phyloP scores from a whole-genome alignment of 441 rosid genomes.

The Bocquillonia castaneifolia region DNA sequence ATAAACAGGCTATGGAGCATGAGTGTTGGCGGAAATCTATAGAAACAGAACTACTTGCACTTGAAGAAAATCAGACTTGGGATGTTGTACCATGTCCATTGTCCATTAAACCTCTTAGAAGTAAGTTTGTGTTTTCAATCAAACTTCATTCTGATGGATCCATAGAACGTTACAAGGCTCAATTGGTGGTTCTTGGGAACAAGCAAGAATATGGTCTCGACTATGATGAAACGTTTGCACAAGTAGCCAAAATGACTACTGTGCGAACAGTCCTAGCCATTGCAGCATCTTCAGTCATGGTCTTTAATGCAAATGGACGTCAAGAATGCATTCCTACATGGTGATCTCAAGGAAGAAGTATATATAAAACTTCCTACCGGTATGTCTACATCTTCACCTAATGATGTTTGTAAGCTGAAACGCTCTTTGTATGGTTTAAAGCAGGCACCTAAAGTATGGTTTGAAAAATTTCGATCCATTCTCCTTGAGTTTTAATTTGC shows the following conservation, averaged over 20 bases:
- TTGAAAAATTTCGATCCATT: slow-evolving; percentile 3
- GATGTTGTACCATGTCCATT: background rate
- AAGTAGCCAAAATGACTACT: background rate
- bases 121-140: background rate
- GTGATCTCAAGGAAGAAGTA: background rate
- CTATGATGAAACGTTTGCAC: background rate
- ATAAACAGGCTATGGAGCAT: background rate
- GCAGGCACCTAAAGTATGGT: background rate
- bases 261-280: background rate
- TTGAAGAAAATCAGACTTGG: background rate
- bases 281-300: background rate
- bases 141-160: background rate
- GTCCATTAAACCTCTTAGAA: background rate
- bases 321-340: background rate
- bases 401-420: background rate
- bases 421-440: background rate
- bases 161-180: background rate
- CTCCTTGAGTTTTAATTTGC: background rate
- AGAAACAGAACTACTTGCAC: background rate
- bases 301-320: background rate
- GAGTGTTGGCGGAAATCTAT: background rate
- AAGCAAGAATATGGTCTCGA: background rate
- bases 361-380: background rate
- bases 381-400: background rate
- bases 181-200: background rate